Base-by-base conservation (phyloP, 306 rosid genomes). In the Rubus idaeus region DNA sequence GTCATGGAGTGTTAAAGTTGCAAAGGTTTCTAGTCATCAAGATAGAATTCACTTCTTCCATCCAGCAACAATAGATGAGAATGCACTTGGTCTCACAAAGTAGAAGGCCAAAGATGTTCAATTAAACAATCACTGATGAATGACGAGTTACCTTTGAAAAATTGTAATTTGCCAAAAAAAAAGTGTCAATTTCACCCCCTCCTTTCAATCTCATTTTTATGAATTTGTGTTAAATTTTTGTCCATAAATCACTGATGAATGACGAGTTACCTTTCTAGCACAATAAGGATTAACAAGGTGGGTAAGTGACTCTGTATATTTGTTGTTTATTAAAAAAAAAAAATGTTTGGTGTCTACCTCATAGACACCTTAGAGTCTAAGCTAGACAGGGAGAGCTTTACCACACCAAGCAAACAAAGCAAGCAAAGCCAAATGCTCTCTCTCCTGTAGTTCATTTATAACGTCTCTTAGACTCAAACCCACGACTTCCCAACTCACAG, bases 401-500 rank as follows among this genome's bases (percentile, higher is more conserved):
- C 75, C 37, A 37, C 53, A 41, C 87, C 85, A 91, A 84, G 86
- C 86, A 42, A 76, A 10, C 51, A 63, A 63, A 83, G 82, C 86
- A 71, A 78, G 65, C 65, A 55, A 80, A 72, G 74, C 68, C 74
- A 8, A 50, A 62, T 6, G 4, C 79, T 23, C 85, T 39, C 79
- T 46, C 44, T 71, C 78, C 83, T 23, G 50, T 75, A 70, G 60
- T 69, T 41, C 49, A 6, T 39, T 17, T 46, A 56, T 88, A 52
- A 91, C 97, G 88, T 95, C 86, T 74, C 85, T 86, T 87, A n/a
- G 82, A 90, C 91, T 88, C 90, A 81, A 88, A 85, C 82, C 77
- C 49, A 82, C 37, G 97, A 92, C 98, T 81, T 92, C 84, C 90
- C 96, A 95, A 95, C 98, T 88, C 87, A 87, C 82, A 60, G 82